Evolutionary conservation across 371 early-diverging fungal genomes (phyloP).

Genomic region (Dinochytrium kinnereticum): DNA sequence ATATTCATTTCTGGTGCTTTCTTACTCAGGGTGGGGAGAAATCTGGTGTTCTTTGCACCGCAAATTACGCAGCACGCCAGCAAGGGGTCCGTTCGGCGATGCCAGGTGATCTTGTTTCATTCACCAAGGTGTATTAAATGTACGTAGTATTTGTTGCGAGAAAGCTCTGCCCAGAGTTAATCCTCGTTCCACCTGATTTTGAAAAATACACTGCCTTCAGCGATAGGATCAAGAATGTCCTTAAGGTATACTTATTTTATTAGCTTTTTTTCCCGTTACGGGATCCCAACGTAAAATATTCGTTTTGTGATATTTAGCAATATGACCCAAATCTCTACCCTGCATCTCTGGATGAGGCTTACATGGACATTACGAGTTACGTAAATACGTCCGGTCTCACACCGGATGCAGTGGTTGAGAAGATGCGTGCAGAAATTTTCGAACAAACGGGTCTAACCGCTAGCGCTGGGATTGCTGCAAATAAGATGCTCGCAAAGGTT

Average conservation of each 20-base stretch:
- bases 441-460: conserved; percentile 62
- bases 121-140: neutral
- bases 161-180: conserved; percentile 67
- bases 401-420: conserved; percentile 56
- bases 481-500: conserved; percentile 62
- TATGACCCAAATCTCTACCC: conserved; percentile 67
- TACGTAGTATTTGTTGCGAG: conserved; percentile 61
- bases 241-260: conserved; percentile 30
- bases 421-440: conserved; percentile 63
- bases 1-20: too few relatives aligned
- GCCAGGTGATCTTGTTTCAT: conserved; percentile 41
- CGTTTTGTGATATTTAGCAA: conserved; percentile 30
- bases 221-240: conserved; percentile 53
- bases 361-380: conserved; percentile 67
- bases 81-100: conserved; percentile 74
- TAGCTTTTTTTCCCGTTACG: too few relatives aligned
- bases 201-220: conserved; percentile 61
- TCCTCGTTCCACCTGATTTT: conserved; percentile 60
- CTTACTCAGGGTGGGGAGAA: conserved; percentile 35
- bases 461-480: conserved; percentile 71
- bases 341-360: conserved; percentile 70
- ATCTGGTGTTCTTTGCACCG: conserved; percentile 67
- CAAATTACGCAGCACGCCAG: conserved; percentile 64
- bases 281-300: conserved; percentile 5
- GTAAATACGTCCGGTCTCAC: conserved; percentile 47